These are phyloP conservation scores for Gymnopilus dilepis DNA, from an alignment of 768 basidiomycete genomes.

Conservation along the genomic window DNA sequence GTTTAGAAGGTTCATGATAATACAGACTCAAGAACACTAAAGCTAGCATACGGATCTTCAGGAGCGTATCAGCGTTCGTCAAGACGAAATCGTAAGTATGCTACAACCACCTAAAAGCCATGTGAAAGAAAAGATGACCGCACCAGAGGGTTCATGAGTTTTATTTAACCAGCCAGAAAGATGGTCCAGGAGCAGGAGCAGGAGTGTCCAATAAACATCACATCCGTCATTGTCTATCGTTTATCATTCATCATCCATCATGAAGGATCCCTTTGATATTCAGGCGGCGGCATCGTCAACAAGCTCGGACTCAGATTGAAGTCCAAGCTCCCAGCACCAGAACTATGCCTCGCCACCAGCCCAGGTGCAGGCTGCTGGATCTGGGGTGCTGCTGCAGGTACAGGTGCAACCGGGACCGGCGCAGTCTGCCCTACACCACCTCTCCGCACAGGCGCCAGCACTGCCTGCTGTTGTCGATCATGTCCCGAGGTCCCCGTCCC, in stretches of 20 bases:
- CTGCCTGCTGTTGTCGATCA: neutral
- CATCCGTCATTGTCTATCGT: too few relatives aligned
- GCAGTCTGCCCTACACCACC: too few relatives aligned
- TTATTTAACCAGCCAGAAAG: neutral
- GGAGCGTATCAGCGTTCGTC: neutral
- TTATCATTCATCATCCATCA: conserved; percentile 1
- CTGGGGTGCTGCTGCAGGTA: too few relatives aligned
- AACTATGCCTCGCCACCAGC: neutral
- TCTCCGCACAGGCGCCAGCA: conserved; percentile 4
- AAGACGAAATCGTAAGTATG: neutral
- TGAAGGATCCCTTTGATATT: conserved; percentile 9
- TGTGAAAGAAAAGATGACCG: neutral
- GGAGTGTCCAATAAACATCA: neutral
- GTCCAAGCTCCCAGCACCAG: neutral
- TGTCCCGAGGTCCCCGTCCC: neutral
- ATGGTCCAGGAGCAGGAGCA: neutral
- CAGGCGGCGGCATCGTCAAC: conserved; percentile 2
- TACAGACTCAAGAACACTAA: neutral
- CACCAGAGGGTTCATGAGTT: neutral
- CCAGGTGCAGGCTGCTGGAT: neutral
- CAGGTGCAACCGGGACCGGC: too few relatives aligned
- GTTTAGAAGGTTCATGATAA: neutral
- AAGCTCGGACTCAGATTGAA: conserved; percentile 1
- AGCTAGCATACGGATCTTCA: neutral
- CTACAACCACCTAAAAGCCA: neutral